phyloP scores from a whole-genome alignment of 345 rosid genomes.

The Crucihimalaya himalaica region DNA sequence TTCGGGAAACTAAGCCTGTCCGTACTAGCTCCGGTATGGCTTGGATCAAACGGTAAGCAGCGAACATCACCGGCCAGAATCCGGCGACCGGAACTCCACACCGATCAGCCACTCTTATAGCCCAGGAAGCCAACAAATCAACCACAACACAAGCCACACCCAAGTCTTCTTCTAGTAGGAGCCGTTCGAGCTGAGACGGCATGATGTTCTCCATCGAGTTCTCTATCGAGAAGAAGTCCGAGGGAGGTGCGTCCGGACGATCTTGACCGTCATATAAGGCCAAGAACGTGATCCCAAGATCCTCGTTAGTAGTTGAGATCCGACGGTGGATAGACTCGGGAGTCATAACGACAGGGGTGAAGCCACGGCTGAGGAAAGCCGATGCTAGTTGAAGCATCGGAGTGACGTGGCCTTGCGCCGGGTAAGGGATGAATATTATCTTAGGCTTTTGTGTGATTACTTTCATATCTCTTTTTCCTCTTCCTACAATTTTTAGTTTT shows the following conservation, averaged over 20 bases:
- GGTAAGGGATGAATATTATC: conserved; percentile 70
- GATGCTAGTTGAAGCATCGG: conserved; percentile 73
- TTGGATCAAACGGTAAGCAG: conserved; percentile 57
- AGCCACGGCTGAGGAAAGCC: conserved; percentile 47
- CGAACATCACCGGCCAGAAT: conserved; percentile 75
- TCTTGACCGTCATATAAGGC: conserved; percentile 52
- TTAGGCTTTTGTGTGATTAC: conserved; percentile 39
- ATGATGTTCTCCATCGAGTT: conserved; percentile 58
- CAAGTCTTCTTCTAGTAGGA: conserved; percentile 43
- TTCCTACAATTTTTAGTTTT: not conserved
- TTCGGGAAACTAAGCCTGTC: conserved; percentile 51
- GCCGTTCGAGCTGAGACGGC: conserved; percentile 58
- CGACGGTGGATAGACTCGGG: conserved; percentile 61
- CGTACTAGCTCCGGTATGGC: conserved; percentile 64
- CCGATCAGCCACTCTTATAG: conserved; percentile 55
- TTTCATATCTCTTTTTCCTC: conserved; percentile 17
- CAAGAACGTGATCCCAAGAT: conserved; percentile 41
- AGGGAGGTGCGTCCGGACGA: conserved; percentile 28
- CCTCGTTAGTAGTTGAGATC: conserved; percentile 29
- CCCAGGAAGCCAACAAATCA: conserved; percentile 74
- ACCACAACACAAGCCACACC: conserved; percentile 58
- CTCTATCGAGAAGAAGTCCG: conserved; percentile 67
- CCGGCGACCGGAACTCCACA: conserved; percentile 64
- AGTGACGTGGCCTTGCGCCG: conserved; percentile 81
- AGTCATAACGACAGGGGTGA: conserved; percentile 50